These are phyloP conservation scores for Clonostachys sp. DNA, from an alignment of 2,329 filamentous ascomycete genomes.

Conservation along the genomic window DNA sequence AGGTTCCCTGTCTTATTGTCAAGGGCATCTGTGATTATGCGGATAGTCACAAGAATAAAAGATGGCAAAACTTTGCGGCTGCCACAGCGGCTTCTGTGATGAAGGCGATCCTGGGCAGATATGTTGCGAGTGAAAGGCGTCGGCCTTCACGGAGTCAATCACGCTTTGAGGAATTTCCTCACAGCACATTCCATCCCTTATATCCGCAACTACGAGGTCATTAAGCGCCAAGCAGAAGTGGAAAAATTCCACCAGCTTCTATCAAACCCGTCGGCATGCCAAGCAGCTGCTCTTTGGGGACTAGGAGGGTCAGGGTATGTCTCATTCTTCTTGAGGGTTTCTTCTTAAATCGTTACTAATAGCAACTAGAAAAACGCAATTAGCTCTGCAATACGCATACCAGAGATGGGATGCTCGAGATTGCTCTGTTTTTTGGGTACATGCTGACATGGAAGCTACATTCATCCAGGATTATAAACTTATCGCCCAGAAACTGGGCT, in stretches of 20 bases:
- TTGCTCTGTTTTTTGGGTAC: conserved; percentile 26
- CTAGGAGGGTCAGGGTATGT: conserved; percentile 18
- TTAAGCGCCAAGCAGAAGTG: conserved; percentile 11
- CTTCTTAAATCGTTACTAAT: not conserved
- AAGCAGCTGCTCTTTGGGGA: conserved; percentile 15
- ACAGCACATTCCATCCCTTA: conserved; percentile 7
- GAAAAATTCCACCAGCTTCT: conserved; percentile 10
- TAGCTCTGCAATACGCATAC: conserved; percentile 25
- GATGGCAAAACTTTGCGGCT: conserved; percentile 31
- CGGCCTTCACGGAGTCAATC: no score
- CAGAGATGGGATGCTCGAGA: conserved; percentile 8
- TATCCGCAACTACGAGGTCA: conserved; percentile 14
- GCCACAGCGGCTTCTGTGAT: conserved; percentile 22
- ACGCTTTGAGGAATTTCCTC: no score
- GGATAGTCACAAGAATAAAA: conserved; percentile 12
- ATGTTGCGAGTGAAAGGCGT: not conserved
- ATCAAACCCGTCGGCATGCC: conserved; percentile 5
- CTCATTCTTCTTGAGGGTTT: not conserved
- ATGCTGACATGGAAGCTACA: conserved; percentile 20
- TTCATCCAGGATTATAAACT: conserved; percentile 18
- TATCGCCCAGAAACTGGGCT: conserved; percentile 15
- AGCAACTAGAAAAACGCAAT: conserved; percentile 22
- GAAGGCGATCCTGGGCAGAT: conserved; percentile 8
- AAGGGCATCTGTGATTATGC: conserved; percentile 29
- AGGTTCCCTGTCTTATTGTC: conserved; percentile 26